Evolutionary conservation across 148 eudicot species (phyloP).

Genomic region (Arbutus unedo): DNA sequence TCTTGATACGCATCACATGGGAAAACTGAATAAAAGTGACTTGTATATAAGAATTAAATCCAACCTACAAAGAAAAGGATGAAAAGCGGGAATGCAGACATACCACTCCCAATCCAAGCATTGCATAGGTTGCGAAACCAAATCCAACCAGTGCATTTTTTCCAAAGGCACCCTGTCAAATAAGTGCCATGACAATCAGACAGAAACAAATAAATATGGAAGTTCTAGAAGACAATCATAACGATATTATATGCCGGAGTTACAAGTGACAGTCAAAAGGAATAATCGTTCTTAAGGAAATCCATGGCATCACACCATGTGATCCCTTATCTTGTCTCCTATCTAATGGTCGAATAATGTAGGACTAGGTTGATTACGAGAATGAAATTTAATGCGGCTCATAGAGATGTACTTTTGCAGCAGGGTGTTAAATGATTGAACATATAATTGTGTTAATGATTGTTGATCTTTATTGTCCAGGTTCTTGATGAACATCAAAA

Average conservation of each 20-base stretch:
- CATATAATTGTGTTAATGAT: neutral
- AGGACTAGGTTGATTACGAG: neutral
- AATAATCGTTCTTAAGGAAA: neutral
- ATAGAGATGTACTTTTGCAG: neutral
- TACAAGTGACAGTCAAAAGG: neutral
- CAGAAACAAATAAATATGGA: neutral
- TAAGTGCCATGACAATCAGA: neutral
- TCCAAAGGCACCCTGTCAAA: conserved; percentile 87
- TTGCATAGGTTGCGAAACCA: conserved; percentile 80
- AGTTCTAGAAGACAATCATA: neutral
- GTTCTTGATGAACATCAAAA: neutral
- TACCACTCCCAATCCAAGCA: conserved; percentile 97
- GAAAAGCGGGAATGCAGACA: conserved; percentile 18
- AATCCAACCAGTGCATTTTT: conserved; percentile 66
- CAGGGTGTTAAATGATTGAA: neutral
- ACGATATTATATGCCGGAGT: too few species aligned
- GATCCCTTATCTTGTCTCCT: neutral
- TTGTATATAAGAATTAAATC: neutral
- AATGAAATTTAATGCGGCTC: neutral
- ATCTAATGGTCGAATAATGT: neutral
- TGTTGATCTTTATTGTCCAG: neutral
- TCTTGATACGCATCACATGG: neutral
- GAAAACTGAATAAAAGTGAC: neutral
- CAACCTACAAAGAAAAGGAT: neutral
- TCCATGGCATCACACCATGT: neutral